Evolutionary conservation across 2,329 filamentous ascomycete species (phyloP).

Genomic region (Cadophora luteo-olivacea): DNA sequence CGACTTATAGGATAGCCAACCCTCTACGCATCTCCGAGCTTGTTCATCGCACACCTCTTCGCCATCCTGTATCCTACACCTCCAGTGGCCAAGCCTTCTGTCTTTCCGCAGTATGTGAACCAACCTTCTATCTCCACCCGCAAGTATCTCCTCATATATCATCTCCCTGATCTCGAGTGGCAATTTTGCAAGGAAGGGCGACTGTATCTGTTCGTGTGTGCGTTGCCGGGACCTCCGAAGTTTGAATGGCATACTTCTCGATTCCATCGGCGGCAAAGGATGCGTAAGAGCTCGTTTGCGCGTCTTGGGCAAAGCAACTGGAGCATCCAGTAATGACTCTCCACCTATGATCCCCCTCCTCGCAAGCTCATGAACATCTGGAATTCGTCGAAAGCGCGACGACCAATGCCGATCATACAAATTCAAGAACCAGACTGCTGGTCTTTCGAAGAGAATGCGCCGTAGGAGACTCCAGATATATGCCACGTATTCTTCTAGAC

Average conservation of each 20-base stretch:
- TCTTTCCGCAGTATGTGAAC: slow-evolving; percentile 32
- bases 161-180: slow-evolving; percentile 32
- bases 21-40: slow-evolving; percentile 24
- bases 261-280: slow-evolving; percentile 30
- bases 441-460: slow-evolving; percentile 13
- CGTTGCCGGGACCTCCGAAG: slow-evolving; percentile 29
- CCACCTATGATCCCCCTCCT: slow-evolving; percentile 17
- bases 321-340: slow-evolving; percentile 24
- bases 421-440: slow-evolving; percentile 25
- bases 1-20: slow-evolving; percentile 31
- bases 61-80: slow-evolving; percentile 32
- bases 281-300: slow-evolving; percentile 33
- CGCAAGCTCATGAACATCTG: slow-evolving; percentile 28
- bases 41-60: slow-evolving; percentile 29
- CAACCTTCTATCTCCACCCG: slow-evolving; percentile 24
- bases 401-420: slow-evolving; percentile 30
- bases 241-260: slow-evolving; percentile 22
- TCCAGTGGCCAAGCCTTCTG: slow-evolving; percentile 31
- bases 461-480: slow-evolving; percentile 1
- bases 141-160: slow-evolving; percentile 34
- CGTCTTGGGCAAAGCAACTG: slow-evolving; percentile 25
- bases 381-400: slow-evolving; percentile 17
- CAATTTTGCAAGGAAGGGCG: slow-evolving; percentile 25
- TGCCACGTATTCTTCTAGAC: not conserved
- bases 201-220: slow-evolving; percentile 26